Conservation (phyloP, 768 basidiomycete species). For the Mycena rosella region DNA sequence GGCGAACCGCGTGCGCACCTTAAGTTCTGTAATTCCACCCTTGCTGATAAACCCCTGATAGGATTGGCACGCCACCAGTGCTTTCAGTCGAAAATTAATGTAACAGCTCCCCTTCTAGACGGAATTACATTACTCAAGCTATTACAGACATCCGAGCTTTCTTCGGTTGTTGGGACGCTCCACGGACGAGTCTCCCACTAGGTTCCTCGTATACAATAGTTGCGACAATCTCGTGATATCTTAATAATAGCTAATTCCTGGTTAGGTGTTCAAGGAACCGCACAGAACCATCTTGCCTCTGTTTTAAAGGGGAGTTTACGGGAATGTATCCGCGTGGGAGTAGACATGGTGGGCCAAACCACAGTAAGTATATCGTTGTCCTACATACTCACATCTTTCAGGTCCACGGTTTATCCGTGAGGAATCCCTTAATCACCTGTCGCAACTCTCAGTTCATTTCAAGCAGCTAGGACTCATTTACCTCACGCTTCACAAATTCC, state of each 20-base stretch:
- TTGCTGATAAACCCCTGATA: not conserved
- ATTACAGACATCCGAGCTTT: constrained; percentile 6
- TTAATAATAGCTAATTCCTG: not conserved
- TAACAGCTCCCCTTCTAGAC: not conserved
- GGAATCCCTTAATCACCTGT: not conserved
- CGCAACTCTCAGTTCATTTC: not conserved
- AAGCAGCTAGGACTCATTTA: not conserved
- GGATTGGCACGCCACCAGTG: not conserved
- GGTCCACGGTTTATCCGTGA: not conserved
- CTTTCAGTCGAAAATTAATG: not conserved
- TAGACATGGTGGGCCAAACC: not conserved
- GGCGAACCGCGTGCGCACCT: not conserved
- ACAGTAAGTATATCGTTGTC: no score
- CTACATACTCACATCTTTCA: not conserved
- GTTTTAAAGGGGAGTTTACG: not conserved
- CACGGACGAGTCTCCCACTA: not conserved
- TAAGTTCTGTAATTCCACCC: no score
- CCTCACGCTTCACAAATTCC: not conserved
- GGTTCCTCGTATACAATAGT: not conserved
- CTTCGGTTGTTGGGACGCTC: constrained; percentile 1
- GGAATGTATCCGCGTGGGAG: not conserved
- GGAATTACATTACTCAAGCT: not conserved
- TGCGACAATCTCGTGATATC: not conserved
- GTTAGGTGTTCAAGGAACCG: not conserved
- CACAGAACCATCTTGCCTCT: not conserved